A percentile compares a stretch with the other conserved stretches of the same genome.
Conservation (phyloP, 2,329 filamentous ascomycete genomes). For the Fusarium praegraminearum region DNA sequence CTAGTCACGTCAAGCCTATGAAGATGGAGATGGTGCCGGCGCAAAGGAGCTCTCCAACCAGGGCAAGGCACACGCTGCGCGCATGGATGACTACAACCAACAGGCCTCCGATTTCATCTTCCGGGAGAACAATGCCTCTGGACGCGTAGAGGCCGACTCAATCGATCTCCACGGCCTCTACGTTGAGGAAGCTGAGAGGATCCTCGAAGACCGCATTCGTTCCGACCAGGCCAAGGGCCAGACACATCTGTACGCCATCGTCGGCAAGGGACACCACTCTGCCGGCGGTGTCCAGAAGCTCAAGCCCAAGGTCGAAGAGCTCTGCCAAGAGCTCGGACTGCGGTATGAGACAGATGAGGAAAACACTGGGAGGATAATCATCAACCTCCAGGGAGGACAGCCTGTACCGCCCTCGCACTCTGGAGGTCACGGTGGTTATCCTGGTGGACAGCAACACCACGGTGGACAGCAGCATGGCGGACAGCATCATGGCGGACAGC, state of each 20-base stretch:
- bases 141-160: constrained; percentile 80
- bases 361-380: constrained; percentile 89
- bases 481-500: constrained; percentile 56
- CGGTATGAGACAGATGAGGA: constrained; percentile 89
- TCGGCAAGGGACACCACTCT: constrained; percentile 94
- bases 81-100: constrained; percentile 89
- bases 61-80: constrained; percentile 83
- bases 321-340: constrained; percentile 85
- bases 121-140: constrained; percentile 88
- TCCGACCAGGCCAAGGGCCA: constrained; percentile 80
- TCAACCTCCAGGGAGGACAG: constrained; percentile 82
- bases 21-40: constrained; percentile 81
- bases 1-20: constrained; percentile 82
- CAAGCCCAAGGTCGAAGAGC: constrained; percentile 91
- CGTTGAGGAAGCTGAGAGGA: constrained; percentile 93
- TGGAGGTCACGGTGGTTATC: constrained; percentile 54
- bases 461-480: constrained; percentile 57
- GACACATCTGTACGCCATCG: constrained; percentile 90
- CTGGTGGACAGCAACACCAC: constrained; percentile 54
- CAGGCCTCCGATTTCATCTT: constrained; percentile 96
- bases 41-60: constrained; percentile 88
- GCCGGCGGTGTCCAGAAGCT: constrained; percentile 87
- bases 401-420: constrained; percentile 62
- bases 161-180: constrained; percentile 96
- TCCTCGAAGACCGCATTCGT: constrained; percentile 86